phyloP scores from a whole-genome alignment of 2,329 filamentous ascomycete species.

The Xylariomycetidae sp. region DNA sequence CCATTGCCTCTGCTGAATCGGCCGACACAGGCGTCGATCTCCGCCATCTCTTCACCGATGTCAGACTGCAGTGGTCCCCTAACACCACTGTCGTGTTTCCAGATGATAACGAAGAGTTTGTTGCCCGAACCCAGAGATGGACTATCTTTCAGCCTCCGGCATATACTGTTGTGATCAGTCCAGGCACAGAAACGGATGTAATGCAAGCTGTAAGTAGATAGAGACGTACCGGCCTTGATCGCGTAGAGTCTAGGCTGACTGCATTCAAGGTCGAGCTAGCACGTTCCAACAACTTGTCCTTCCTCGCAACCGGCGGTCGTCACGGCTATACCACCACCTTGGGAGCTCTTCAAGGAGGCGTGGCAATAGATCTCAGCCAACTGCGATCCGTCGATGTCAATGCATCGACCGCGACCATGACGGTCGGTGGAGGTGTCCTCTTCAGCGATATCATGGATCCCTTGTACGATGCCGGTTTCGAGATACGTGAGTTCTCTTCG shows the following conservation, averaged over 20 bases:
- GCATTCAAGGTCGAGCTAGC: background rate
- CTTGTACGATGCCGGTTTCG: slow-evolving; percentile 5
- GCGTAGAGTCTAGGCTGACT: too few species aligned
- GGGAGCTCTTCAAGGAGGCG: slow-evolving; percentile 2
- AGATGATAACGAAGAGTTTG: too few species aligned
- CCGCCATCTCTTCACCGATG: too few species aligned
- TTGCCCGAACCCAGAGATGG: background rate
- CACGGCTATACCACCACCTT: slow-evolving; percentile 6
- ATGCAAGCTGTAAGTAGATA: background rate
- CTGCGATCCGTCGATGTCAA: slow-evolving; percentile 21
- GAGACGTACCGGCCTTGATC: too few species aligned
- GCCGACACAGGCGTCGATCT: background rate
- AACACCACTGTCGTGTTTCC: background rate
- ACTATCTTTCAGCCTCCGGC: background rate
- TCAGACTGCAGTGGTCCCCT: too few species aligned
- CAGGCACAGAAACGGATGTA: background rate
- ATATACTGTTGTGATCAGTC: background rate
- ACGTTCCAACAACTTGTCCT: slow-evolving; percentile 1
- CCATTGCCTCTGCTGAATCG: background rate
- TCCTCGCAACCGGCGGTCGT: slow-evolving; percentile 10
- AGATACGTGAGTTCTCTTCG: slow-evolving; percentile 10
- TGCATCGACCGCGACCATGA: slow-evolving; percentile 11
- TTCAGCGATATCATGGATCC: slow-evolving; percentile 3
- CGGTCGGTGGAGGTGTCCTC: slow-evolving; percentile 5
- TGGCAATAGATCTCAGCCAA: slow-evolving; percentile 13